Conservation (phyloP, 306 rosid species). For the Mimosa bimucronata region DNA sequence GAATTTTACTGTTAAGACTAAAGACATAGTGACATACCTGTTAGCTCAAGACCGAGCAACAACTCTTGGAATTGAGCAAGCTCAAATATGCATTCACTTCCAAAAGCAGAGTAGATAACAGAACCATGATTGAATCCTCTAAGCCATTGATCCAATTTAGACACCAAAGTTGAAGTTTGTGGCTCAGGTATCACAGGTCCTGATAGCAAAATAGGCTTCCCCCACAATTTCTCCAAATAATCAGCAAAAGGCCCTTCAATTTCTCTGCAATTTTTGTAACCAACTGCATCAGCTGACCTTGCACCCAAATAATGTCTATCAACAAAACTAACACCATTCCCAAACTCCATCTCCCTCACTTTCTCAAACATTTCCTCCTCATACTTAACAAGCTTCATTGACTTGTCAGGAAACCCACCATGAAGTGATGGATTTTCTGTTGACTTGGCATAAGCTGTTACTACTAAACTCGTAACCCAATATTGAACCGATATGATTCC, state of each 20-base stretch:
- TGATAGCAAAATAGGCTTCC: constrained; percentile 8
- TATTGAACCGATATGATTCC: constrained; percentile 27
- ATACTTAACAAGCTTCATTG: not conserved
- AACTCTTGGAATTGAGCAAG: not conserved
- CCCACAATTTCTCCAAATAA: not conserved
- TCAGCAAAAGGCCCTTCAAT: constrained; percentile 7
- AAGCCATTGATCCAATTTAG: constrained; percentile 28
- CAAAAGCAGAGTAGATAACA: constrained; percentile 7
- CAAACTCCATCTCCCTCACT: not conserved
- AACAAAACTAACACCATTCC: not conserved
- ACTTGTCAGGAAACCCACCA: constrained; percentile 10
- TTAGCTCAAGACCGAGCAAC: constrained; percentile 3
- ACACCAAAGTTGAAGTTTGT: constrained; percentile 14
- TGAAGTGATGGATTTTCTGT: not conserved
- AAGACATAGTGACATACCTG: not conserved
- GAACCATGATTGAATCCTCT: not conserved
- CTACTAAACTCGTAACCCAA: not conserved
- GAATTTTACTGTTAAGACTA: no score
- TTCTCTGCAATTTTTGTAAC: constrained; percentile 22
- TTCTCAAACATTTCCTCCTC: not conserved
- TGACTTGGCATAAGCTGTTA: not conserved
- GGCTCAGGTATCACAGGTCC: constrained; percentile 15
- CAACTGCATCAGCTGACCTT: not conserved
- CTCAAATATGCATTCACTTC: not conserved
- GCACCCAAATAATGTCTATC: not conserved